A percentile compares a stretch with the other conserved stretches of the same genome.
These are phyloP conservation scores for Grigorovia transvaalensis DNA, from an alignment of 805 yeast species.

Conservation along the genomic window DNA sequence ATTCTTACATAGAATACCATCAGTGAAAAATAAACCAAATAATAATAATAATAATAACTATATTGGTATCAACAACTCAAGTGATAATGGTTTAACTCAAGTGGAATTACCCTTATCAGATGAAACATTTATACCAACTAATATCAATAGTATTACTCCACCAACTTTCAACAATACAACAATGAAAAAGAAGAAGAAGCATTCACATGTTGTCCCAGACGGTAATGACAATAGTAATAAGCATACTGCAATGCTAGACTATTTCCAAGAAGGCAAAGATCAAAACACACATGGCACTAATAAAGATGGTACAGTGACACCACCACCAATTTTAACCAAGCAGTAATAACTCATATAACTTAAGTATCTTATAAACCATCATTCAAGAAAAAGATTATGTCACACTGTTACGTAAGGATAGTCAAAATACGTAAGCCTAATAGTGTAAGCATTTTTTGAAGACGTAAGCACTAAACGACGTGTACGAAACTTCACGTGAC, in stretches of 20 bases:
- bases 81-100: too few species aligned
- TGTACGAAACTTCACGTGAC: not conserved
- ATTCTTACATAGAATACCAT: constrained; percentile 73
- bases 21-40: constrained; percentile 14
- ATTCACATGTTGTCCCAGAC: constrained; percentile 4
- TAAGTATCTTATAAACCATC: not conserved
- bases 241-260: constrained; percentile 15
- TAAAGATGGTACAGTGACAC: constrained; percentile 3
- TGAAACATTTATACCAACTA: constrained; percentile 14
- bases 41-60: too few species aligned
- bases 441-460: not conserved
- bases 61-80: too few species aligned
- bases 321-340: constrained; percentile 5
- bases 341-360: not conserved
- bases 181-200: constrained; percentile 11
- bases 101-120: constrained; percentile 4
- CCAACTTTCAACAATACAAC: not conserved
- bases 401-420: not conserved
- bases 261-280: constrained; percentile 27
- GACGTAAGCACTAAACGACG: not conserved
- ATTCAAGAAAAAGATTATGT: not conserved
- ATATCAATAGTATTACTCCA: not conserved
- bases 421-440: not conserved
- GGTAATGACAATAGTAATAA: not conserved
- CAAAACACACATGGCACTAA: not conserved